phyloP scores from a whole-genome alignment of 192 early-diverging fungal species.

The Umbelopsis sp. region DNA sequence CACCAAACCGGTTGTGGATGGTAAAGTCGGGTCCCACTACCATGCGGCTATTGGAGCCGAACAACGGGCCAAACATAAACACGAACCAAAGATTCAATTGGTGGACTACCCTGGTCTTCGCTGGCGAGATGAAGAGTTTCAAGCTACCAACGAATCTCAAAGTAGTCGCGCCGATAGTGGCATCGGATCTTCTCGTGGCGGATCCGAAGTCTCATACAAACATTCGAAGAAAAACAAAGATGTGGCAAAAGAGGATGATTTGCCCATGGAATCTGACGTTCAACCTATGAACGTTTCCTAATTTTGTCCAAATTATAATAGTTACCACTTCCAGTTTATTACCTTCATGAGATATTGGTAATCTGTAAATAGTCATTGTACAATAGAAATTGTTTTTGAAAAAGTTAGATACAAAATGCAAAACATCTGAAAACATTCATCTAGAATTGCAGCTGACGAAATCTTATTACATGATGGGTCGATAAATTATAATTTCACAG shows the following conservation, averaged over 20 bases:
- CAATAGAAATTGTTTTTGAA: not conserved
- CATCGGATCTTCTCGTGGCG: not conserved
- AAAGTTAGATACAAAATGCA: no score
- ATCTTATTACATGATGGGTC: no score
- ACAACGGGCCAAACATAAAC: slow-evolving; percentile 4
- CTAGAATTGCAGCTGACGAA: no score
- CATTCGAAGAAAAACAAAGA: not conserved
- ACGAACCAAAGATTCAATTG: slow-evolving; percentile 10
- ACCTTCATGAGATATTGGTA: not conserved
- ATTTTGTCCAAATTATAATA: not conserved
- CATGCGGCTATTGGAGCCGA: slow-evolving; percentile 12
- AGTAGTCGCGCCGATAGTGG: not conserved
- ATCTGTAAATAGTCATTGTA: not conserved
- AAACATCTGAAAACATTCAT: no score
- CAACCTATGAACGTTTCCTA: not conserved
- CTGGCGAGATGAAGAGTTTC: slow-evolving; percentile 3
- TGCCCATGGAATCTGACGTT: not conserved
- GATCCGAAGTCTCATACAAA: not conserved
- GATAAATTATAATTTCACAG: no score
- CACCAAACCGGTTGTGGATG: slow-evolving; percentile 1
- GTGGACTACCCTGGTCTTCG: slow-evolving; percentile 7
- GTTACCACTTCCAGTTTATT: not conserved
- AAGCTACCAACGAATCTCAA: slow-evolving; percentile 2
- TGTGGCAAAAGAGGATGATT: not conserved
- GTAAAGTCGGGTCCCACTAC: slow-evolving; percentile 11